A percentile compares a stretch with the other conserved stretches of the same genome.
Evolutionary conservation across 257 asterid species (phyloP).

Genomic region (Agastache rugosa): DNA sequence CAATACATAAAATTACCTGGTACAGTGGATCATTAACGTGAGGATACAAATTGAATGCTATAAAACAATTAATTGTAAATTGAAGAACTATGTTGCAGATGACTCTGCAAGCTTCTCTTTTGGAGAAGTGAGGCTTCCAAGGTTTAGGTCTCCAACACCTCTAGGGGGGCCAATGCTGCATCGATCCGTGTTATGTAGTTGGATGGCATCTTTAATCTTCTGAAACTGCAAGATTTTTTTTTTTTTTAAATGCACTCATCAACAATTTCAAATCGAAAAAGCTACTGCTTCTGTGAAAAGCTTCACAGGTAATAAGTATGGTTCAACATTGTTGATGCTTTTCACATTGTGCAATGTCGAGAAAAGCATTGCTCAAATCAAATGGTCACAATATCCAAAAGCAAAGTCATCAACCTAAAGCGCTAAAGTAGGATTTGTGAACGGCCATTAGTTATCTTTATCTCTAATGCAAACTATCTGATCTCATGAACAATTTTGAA

Average conservation of each 20-base stretch:
- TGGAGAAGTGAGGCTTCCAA: constrained; percentile 49
- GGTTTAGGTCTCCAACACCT: constrained; percentile 72
- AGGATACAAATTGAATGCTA: constrained; percentile 18
- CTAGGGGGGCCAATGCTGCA: constrained; percentile 92
- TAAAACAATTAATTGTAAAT: neutral
- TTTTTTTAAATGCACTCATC: neutral
- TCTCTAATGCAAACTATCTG: neutral
- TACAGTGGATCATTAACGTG: constrained; percentile 16
- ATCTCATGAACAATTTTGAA: neutral
- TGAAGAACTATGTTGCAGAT: constrained; percentile 41
- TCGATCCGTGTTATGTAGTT: constrained; percentile 76
- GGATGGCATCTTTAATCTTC: constrained; percentile 86
- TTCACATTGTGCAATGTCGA: no score
- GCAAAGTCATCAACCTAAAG: neutral
- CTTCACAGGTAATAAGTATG: neutral
- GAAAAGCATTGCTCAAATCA: neutral
- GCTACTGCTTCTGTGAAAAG: neutral
- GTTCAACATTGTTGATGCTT: neutral
- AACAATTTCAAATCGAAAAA: neutral
- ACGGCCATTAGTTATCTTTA: neutral
- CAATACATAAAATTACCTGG: constrained; percentile 24
- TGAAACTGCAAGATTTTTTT: constrained; percentile 61
- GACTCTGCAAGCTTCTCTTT: constrained; percentile 56
- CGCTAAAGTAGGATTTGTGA: neutral
- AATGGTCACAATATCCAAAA: neutral